Conservation (phyloP, 1,284 basidiomycete species). For the Marasmius oreades region DNA sequence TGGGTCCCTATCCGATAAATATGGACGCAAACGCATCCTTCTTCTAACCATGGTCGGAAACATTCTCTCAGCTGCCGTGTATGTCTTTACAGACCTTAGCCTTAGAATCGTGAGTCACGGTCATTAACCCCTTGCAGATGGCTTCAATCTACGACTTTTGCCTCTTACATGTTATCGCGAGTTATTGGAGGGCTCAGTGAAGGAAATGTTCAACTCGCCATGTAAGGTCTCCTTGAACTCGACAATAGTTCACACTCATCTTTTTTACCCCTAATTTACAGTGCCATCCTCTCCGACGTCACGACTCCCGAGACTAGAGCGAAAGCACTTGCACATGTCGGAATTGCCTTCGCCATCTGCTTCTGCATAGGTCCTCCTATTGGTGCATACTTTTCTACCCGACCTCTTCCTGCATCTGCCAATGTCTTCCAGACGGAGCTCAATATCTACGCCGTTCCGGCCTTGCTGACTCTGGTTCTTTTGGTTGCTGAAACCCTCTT, state of each 20-base stretch:
- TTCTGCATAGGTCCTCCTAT: constrained; percentile 86
- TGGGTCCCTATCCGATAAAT: constrained; percentile 78
- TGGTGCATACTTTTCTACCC: constrained; percentile 77
- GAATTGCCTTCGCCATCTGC: constrained; percentile 91
- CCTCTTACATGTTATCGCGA: constrained; percentile 84
- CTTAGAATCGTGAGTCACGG: neutral
- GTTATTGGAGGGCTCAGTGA: constrained; percentile 88
- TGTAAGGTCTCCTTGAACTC: constrained; percentile 41
- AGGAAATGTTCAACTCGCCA: constrained; percentile 81
- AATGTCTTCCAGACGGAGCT: constrained; percentile 65
- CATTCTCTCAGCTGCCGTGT: constrained; percentile 79
- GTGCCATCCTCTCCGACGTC: constrained; percentile 88
- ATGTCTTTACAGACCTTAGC: constrained; percentile 27
- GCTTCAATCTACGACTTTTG: constrained; percentile 84
- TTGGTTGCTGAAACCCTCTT: constrained; percentile 71
- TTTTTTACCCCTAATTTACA: constrained; percentile 28
- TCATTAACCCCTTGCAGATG: constrained; percentile 46
- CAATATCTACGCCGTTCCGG: constrained; percentile 85
- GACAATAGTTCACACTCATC: neutral
- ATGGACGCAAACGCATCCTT: constrained; percentile 80
- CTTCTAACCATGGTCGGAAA: constrained; percentile 90
- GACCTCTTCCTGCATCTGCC: constrained; percentile 58
- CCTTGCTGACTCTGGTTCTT: constrained; percentile 71
- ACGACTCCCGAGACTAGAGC: constrained; percentile 75
- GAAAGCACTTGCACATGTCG: constrained; percentile 84